Percentiles rank a stretch among this genome's conserved stretches.
These are phyloP conservation scores for Ceratobasidium sp. DNA, from an alignment of 1,284 basidiomycete species.

Conservation along the genomic window DNA sequence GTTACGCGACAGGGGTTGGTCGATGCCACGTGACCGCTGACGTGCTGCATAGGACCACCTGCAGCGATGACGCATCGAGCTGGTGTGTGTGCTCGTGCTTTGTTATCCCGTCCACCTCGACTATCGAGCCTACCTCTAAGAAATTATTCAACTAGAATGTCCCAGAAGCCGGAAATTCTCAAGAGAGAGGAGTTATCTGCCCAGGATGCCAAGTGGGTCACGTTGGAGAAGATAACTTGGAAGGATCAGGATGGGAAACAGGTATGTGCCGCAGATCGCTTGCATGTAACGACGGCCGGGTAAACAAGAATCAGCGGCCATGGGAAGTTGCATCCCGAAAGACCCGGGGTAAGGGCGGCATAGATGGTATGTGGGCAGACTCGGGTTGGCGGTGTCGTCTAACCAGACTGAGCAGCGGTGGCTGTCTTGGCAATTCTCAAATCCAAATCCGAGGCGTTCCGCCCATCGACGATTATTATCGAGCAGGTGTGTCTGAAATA, in stretches of 20 bases:
- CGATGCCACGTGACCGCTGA: not conserved
- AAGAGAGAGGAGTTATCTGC: conserved; percentile 59
- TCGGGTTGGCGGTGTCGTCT: too few species aligned
- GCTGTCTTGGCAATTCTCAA: conserved; percentile 81
- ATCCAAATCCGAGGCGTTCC: conserved; percentile 69
- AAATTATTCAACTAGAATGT: conserved; percentile 47
- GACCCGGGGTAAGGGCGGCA: conserved; percentile 72
- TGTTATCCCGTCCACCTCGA: conserved; percentile 10
- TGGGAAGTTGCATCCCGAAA: conserved; percentile 89
- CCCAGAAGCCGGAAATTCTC: conserved; percentile 51
- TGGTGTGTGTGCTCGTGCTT: conserved; percentile 9
- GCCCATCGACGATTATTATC: conserved; percentile 76
- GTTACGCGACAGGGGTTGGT: not conserved
- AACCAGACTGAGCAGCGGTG: conserved; percentile 61
- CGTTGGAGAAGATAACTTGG: conserved; percentile 75
- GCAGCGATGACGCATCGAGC: conserved; percentile 18
- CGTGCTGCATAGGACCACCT: conserved; percentile 4
- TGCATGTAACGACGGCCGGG: not conserved
- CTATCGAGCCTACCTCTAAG: not conserved
- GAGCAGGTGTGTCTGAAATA: conserved; percentile 61
- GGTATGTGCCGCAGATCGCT: conserved; percentile 54
- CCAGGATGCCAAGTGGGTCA: conserved; percentile 75
- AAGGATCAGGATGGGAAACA: conserved; percentile 74
- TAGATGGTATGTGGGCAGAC: conserved; percentile 68
- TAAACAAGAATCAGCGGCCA: conserved; percentile 60